Conservation (phyloP, 1,284 basidiomycete genomes). For the Ganoderma sinense region DNA sequence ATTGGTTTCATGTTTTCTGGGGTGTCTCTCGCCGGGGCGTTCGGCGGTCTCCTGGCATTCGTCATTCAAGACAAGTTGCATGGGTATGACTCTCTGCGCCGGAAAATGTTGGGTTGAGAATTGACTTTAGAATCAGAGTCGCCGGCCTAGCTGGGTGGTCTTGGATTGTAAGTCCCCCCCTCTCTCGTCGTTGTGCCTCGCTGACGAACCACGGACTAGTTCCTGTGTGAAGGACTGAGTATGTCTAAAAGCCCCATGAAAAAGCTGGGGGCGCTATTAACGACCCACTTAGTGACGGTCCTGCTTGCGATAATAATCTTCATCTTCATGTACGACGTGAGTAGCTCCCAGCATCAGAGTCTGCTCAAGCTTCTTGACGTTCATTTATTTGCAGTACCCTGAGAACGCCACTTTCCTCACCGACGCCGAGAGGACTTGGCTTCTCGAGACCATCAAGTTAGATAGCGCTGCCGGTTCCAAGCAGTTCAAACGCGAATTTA, state of each 20-base stretch:
- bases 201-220: neutral
- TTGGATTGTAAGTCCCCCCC: slow-evolving; percentile 10
- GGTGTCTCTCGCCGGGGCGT: slow-evolving; percentile 54
- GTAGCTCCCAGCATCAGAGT: neutral
- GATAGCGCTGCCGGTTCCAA: slow-evolving; percentile 30
- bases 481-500: slow-evolving; percentile 33
- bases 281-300: neutral
- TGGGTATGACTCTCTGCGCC: neutral
- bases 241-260: neutral
- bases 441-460: slow-evolving; percentile 40
- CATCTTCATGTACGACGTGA: slow-evolving; percentile 15
- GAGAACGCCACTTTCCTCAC: slow-evolving; percentile 36
- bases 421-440: slow-evolving; percentile 40
- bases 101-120: neutral
- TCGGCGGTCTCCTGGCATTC: slow-evolving; percentile 19
- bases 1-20: slow-evolving; percentile 58
- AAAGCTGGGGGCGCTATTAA: neutral
- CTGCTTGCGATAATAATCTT: slow-evolving; percentile 2
- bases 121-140: slow-evolving; percentile 1
- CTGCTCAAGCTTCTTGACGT: neutral
- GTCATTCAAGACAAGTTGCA: slow-evolving; percentile 15
- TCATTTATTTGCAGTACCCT: neutral
- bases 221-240: slow-evolving; percentile 10
- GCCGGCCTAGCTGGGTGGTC: slow-evolving; percentile 11
- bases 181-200: neutral